Percentiles rank a stretch among this genome's conserved stretches.
phyloP scores from a whole-genome alignment of 164 flowering plant genomes.

The Cinnamomum micranthum region DNA sequence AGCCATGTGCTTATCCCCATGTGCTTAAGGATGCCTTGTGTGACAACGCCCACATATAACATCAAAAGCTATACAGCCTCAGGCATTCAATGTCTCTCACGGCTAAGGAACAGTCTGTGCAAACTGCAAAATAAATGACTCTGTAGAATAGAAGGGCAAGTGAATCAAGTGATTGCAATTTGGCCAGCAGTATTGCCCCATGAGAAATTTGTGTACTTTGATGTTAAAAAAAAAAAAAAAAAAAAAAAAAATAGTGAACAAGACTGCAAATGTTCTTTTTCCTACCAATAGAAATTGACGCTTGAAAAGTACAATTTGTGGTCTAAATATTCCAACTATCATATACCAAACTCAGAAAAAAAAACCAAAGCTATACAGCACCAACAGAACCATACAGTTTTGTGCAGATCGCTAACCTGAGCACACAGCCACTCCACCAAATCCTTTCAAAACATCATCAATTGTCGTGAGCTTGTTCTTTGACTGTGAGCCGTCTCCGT shows the following conservation, averaged over 20 bases:
- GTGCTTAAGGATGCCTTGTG: neutral
- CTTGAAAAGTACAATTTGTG: neutral
- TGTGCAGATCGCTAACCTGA: constrained; percentile 49
- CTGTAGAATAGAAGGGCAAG: neutral
- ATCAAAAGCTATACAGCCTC: neutral
- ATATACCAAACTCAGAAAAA: neutral
- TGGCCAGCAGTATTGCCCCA: neutral
- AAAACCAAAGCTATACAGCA: neutral
- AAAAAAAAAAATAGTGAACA: no score
- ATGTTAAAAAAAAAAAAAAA: no score
- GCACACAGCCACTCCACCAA: constrained; percentile 94
- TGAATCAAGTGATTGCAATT: neutral
- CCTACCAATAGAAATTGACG: neutral
- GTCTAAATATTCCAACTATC: neutral
- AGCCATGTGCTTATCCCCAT: neutral
- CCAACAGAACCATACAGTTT: neutral
- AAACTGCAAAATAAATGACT: neutral
- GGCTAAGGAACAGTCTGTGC: neutral
- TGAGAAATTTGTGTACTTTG: neutral
- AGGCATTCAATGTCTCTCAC: neutral
- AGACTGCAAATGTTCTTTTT: neutral
- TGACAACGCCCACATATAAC: no score
- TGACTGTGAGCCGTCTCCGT: constrained; percentile 66
- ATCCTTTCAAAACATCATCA: constrained; percentile 79
- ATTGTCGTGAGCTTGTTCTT: constrained; percentile 51